Conservation (phyloP, 2,329 filamentous ascomycete species). For the Dactylellina cionopaga region DNA sequence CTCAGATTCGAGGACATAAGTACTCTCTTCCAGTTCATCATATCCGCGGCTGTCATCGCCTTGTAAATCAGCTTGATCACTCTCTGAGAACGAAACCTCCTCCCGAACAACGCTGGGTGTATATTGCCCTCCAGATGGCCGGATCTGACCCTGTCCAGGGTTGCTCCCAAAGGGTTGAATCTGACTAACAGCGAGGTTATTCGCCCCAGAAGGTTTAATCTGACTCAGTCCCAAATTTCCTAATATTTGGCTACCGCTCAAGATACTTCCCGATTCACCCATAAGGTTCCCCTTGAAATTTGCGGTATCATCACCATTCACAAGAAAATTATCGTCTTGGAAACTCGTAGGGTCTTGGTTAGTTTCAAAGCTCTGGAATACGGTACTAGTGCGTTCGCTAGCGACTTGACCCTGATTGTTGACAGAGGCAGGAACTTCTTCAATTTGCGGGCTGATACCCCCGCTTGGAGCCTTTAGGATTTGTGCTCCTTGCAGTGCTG, state of each 20-base stretch:
- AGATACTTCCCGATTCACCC: no score
- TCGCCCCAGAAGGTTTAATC: no score
- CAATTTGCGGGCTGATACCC: no score
- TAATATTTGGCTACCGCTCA: not conserved
- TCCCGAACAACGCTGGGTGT: not conserved
- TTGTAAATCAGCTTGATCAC: not conserved
- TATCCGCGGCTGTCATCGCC: not conserved
- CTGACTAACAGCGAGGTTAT: conserved; percentile 6
- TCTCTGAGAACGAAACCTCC: no score
- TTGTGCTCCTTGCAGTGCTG: no score
- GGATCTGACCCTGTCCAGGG: not conserved
- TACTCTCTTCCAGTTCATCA: no score
- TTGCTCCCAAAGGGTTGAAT: not conserved
- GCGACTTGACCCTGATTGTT: no score
- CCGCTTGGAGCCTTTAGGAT: no score
- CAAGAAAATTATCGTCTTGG: conserved; percentile 2
- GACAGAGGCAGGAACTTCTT: no score
- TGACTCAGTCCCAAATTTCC: not conserved
- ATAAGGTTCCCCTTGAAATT: not conserved
- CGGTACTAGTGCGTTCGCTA: not conserved
- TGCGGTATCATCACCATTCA: not conserved
- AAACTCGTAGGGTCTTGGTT: conserved; percentile 1
- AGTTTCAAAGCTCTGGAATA: conserved; percentile 1
- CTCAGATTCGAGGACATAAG: conserved; percentile 1
- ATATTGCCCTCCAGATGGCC: not conserved